These are phyloP conservation scores for Penicillium sp. DNA, from an alignment of 2,329 filamentous ascomycete genomes.

Conservation along the genomic window DNA sequence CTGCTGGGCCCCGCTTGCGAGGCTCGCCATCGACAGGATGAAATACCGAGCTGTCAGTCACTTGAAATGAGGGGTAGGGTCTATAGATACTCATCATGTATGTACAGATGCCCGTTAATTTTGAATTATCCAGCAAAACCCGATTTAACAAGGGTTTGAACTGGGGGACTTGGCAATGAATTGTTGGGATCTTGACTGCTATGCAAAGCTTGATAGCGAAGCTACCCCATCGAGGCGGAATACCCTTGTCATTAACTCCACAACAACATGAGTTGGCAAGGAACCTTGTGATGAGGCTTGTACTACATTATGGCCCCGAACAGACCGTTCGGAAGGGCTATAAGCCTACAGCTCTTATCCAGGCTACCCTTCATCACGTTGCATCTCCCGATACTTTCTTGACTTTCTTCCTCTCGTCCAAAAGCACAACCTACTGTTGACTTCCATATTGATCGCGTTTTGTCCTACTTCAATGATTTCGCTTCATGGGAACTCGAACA, in stretches of 20 bases:
- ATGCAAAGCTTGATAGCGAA: too few relatives aligned
- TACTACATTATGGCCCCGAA: background rate
- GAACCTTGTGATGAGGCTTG: background rate
- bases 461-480: background rate
- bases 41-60: constrained; percentile 11
- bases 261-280: constrained; percentile 3
- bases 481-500: background rate
- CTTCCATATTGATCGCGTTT: background rate
- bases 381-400: background rate
- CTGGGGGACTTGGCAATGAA: too few relatives aligned
- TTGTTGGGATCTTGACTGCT: too few relatives aligned
- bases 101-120: too few relatives aligned
- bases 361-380: background rate
- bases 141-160: too few relatives aligned
- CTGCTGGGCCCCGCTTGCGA: too few relatives aligned
- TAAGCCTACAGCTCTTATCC: background rate
- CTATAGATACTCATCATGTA: too few relatives aligned
- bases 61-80: constrained; percentile 14
- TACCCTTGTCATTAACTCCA: constrained; percentile 1
- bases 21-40: too few relatives aligned
- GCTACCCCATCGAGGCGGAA: too few relatives aligned
- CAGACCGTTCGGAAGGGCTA: background rate
- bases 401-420: background rate
- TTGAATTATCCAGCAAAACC: too few relatives aligned
- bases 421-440: background rate